A percentile compares a stretch with the other conserved stretches of the same genome.
These are phyloP conservation scores for Anastatica hierochuntica DNA, from an alignment of 345 rosid genomes.

Conservation along the genomic window DNA sequence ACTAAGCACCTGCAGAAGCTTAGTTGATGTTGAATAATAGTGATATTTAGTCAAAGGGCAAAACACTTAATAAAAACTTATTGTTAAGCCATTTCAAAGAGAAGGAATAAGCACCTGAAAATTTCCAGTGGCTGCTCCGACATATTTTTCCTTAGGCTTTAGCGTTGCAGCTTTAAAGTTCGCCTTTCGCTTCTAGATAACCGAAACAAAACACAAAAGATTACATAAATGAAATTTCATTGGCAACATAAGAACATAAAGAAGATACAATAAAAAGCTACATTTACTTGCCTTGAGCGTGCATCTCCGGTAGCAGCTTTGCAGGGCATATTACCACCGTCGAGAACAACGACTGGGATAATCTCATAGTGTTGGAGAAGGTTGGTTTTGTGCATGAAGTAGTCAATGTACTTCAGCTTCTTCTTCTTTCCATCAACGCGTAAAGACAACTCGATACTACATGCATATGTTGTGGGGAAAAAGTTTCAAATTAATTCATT, in stretches of 20 bases:
- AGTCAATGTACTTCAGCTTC: conserved; percentile 53
- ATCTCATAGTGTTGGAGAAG: conserved; percentile 56
- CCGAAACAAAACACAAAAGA: neutral
- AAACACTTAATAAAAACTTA: no score
- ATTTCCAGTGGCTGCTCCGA: conserved; percentile 47
- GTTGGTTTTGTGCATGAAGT: conserved; percentile 72
- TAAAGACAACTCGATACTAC: conserved; percentile 90
- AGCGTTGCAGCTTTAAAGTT: conserved; percentile 56
- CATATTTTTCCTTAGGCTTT: conserved; percentile 63
- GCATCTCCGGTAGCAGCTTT: conserved; percentile 65
- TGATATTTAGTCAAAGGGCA: no score
- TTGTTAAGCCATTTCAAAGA: no score
- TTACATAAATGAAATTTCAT: neutral
- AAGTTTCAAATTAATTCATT: neutral
- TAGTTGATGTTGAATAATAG: no score
- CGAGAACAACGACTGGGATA: conserved; percentile 72
- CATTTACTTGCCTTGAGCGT: conserved; percentile 37
- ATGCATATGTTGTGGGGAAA: conserved; percentile 62
- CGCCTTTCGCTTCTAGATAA: conserved; percentile 46
- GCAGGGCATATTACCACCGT: conserved; percentile 74
- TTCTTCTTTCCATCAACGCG: conserved; percentile 45
- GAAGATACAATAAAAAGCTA: neutral
- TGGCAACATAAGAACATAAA: neutral
- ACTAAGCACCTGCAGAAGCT: no score
- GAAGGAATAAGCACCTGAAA: no score